phyloP scores from a whole-genome alignment of 495 filamentous ascomycete genomes.

The Letharia columbiana region DNA sequence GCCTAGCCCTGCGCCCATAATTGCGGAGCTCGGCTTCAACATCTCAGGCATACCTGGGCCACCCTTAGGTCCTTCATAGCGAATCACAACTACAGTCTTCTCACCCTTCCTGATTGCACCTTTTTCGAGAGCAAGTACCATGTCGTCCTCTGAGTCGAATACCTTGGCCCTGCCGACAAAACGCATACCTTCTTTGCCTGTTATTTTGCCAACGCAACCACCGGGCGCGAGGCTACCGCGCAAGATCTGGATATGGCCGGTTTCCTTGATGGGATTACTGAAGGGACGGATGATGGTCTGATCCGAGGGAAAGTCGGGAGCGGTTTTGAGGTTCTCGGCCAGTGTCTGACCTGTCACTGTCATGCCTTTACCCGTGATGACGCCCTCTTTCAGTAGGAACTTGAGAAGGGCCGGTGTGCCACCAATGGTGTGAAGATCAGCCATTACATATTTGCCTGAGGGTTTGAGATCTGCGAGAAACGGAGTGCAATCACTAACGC shows the following conservation, averaged over 20 bases:
- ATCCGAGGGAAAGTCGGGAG: constrained; percentile 67
- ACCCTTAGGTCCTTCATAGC: constrained; percentile 60
- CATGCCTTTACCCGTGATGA: constrained; percentile 79
- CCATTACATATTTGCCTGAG: constrained; percentile 94
- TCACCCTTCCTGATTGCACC: constrained; percentile 90
- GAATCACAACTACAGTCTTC: constrained; percentile 95
- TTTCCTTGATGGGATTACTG: constrained; percentile 83
- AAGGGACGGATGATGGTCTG: constrained; percentile 90
- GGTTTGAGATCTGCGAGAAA: constrained; percentile 97
- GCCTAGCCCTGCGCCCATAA: constrained; percentile 80
- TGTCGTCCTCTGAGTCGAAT: constrained; percentile 77
- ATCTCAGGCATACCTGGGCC: constrained; percentile 67
- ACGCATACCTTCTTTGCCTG: constrained; percentile 85
- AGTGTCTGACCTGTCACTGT: constrained; percentile 94
- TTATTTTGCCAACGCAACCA: constrained; percentile 95
- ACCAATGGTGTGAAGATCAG: constrained; percentile 80
- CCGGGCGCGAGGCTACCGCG: constrained; percentile 84
- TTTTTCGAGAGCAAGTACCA: constrained; percentile 66
- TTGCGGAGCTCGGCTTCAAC: constrained; percentile 72
- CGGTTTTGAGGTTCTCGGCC: constrained; percentile 76
- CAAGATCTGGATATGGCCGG: constrained; percentile 95
- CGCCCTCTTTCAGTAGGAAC: constrained; percentile 79
- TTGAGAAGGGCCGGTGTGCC: constrained; percentile 88
- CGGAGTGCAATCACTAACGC: constrained; percentile 81
- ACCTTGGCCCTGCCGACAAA: constrained; percentile 84